Evolutionary conservation across 257 asterid species (phyloP).

Genomic region (Nemophila menziesii): DNA sequence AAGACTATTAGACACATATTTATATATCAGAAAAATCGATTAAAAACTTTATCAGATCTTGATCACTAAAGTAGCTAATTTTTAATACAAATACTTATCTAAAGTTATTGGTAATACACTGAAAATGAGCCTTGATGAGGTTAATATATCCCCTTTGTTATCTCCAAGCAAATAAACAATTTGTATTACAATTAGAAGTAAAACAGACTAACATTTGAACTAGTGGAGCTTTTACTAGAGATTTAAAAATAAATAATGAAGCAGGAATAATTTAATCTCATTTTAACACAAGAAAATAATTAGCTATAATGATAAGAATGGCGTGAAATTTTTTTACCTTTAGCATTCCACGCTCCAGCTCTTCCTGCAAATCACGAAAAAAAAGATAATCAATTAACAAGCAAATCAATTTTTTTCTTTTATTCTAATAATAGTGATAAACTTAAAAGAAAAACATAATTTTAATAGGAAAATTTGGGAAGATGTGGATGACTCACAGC

Average conservation of each 20-base stretch:
- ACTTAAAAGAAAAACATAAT: background rate
- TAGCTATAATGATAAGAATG: background rate
- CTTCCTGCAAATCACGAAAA: conserved; percentile 49
- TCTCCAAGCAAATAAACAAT: too few species aligned
- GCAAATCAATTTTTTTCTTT: too few species aligned
- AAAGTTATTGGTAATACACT: too few species aligned
- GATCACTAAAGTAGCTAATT: background rate
- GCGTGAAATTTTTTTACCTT: conserved; percentile 33
- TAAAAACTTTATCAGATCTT: background rate
- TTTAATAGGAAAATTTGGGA: background rate
- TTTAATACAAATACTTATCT: too few species aligned
- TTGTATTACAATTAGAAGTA: too few species aligned
- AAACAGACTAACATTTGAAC: too few species aligned
- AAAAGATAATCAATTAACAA: background rate
- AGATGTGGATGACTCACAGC: conserved; percentile 45
- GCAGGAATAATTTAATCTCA: too few species aligned
- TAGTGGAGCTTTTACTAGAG: too few species aligned
- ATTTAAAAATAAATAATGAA: too few species aligned
- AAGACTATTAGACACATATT: conserved; percentile 9
- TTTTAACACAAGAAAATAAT: background rate
- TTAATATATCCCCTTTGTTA: too few species aligned
- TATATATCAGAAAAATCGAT: conserved; percentile 3
- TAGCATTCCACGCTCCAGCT: conserved; percentile 71
- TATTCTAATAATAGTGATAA: background rate
- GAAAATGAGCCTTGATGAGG: too few species aligned